phyloP scores from a whole-genome alignment of 2,329 filamentous ascomycete species.

The Exophiala alcalophila region DNA sequence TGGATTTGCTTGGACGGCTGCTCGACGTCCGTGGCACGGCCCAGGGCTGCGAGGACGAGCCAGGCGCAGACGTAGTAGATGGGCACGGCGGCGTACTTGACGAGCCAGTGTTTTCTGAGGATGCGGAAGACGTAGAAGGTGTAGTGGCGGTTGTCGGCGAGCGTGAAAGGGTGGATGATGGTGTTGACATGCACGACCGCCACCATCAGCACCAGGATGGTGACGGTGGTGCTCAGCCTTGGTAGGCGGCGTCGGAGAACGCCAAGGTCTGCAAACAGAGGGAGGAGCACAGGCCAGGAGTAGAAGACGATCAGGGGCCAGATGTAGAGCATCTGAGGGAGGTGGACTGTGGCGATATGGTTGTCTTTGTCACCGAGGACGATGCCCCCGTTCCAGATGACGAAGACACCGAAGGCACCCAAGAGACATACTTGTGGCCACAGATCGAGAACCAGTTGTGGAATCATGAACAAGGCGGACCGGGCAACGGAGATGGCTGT shows the following conservation, averaged over 20 bases:
- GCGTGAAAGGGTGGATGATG: slow-evolving; percentile 88
- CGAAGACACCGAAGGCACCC: slow-evolving; percentile 67
- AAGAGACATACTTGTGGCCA: slow-evolving; percentile 59
- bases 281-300: slow-evolving; percentile 72
- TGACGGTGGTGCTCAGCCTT: slow-evolving; percentile 36
- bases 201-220: slow-evolving; percentile 44
- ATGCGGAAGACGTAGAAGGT: slow-evolving; percentile 94
- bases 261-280: slow-evolving; percentile 42
- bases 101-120: slow-evolving; percentile 61
- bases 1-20: slow-evolving; percentile 21
- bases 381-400: slow-evolving; percentile 84
- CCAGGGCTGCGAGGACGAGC: slow-evolving; percentile 63
- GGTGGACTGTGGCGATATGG: slow-evolving; percentile 82
- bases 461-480: slow-evolving; percentile 42
- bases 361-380: slow-evolving; percentile 96
- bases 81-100: slow-evolving; percentile 66
- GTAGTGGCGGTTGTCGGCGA: slow-evolving; percentile 96
- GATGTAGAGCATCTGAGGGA: slow-evolving; percentile 91
- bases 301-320: slow-evolving; percentile 91
- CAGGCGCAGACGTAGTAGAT: slow-evolving; percentile 70
- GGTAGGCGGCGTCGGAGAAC: slow-evolving; percentile 40
- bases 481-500: slow-evolving; percentile 59
- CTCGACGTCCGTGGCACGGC: slow-evolving; percentile 27
- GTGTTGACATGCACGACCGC: slow-evolving; percentile 74
- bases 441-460: slow-evolving; percentile 40